Percentiles rank a stretch among this genome's conserved stretches.
phyloP scores from a whole-genome alignment of 352 stramenopile genomes.

The Peronospora belbahrii region DNA sequence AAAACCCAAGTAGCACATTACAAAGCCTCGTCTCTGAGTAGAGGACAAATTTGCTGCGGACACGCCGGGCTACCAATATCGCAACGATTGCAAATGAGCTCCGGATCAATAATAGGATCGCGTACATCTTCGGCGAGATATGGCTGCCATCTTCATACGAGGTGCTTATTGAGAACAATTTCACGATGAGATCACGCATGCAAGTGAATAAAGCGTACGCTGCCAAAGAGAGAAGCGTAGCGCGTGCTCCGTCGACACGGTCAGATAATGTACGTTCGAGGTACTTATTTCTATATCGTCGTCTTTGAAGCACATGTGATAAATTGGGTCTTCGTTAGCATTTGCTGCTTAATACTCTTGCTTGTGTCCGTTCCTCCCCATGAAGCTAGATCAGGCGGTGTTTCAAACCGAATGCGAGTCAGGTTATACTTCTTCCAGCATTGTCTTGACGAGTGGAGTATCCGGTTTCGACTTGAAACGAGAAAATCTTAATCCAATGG shows the following conservation, averaged over 20 bases:
- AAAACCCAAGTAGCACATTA: conserved; percentile 52
- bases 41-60: conserved; percentile 40
- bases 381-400: conserved; percentile 32
- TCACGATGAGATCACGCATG: conserved; percentile 49
- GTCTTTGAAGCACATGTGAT: conserved; percentile 58
- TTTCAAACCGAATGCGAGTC: conserved; percentile 43
- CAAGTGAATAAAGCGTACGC: conserved; percentile 60
- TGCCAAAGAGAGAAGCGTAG: conserved; percentile 44
- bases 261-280: conserved; percentile 52
- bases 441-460: conserved; percentile 44
- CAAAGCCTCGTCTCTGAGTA: conserved; percentile 56
- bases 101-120: conserved; percentile 31
- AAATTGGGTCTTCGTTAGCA: conserved; percentile 58
- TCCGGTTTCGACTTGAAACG: conserved; percentile 35
- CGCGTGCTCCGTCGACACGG: conserved; percentile 56
- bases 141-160: conserved; percentile 5
- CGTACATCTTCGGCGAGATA: conserved; percentile 23
- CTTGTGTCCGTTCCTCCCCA: conserved; percentile 32
- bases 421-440: conserved; percentile 56
- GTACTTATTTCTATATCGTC: conserved; percentile 70
- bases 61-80: conserved; percentile 34
- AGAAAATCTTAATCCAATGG: conserved; percentile 49
- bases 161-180: conserved; percentile 35
- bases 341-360: conserved; percentile 45
- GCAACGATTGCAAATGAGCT: conserved; percentile 21